phyloP scores from a whole-genome alignment of 371 early-diverging fungal genomes.

The Circinella umbellata region DNA sequence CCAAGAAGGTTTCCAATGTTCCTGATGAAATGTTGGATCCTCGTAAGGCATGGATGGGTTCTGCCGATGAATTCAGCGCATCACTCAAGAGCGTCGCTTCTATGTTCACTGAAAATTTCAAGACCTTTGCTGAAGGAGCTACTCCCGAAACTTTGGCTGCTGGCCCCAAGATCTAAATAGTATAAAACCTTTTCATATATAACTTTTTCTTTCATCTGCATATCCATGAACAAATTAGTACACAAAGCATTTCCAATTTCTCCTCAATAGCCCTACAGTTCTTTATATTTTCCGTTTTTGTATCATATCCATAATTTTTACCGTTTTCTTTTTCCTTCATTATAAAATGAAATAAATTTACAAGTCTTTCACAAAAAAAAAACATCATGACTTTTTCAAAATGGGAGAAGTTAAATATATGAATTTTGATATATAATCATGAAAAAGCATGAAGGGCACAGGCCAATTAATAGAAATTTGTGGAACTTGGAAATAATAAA shows the following conservation, averaged over 20 bases:
- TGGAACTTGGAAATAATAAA: too few species aligned
- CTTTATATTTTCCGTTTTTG: too few species aligned
- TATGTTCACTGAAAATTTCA: constrained; percentile 92
- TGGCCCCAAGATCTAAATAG: constrained; percentile 60
- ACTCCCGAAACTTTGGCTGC: constrained; percentile 77
- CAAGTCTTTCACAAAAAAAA: too few species aligned
- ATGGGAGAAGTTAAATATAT: too few species aligned
- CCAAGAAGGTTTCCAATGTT: constrained; percentile 76
- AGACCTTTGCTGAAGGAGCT: constrained; percentile 83
- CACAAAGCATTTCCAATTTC: background rate
- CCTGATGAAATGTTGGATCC: constrained; percentile 91
- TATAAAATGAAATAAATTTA: too few species aligned
- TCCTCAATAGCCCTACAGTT: too few species aligned
- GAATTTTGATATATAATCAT: too few species aligned
- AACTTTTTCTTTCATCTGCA: background rate
- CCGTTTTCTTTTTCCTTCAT: too few species aligned
- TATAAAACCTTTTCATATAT: background rate
- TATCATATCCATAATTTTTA: too few species aligned
- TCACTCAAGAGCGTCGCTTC: constrained; percentile 79
- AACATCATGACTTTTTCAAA: too few species aligned
- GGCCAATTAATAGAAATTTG: too few species aligned
- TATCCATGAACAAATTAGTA: background rate
- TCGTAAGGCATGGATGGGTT: constrained; percentile 82
- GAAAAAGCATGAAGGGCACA: too few species aligned
- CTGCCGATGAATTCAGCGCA: constrained; percentile 62